phyloP scores from a whole-genome alignment of 1,139 yeast species.

The Zygoascus sp. region DNA sequence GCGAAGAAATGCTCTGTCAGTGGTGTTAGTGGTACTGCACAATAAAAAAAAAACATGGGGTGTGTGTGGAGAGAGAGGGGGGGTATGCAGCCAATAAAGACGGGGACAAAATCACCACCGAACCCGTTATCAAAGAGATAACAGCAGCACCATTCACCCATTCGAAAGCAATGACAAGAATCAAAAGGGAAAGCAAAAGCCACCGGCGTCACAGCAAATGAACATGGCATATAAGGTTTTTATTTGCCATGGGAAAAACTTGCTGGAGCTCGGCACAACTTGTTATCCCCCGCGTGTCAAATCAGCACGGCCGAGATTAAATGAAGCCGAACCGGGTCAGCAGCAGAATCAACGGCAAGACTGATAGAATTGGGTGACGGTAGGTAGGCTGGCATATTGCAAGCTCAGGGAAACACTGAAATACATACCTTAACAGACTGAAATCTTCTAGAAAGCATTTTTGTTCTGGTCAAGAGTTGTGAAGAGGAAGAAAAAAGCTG shows the following conservation, averaged over 20 bases:
- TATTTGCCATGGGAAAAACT: no score
- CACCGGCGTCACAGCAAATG: not conserved
- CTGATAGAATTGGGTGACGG: no score
- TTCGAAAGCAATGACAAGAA: not conserved
- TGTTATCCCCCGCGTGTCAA: no score
- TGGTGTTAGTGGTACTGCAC: not conserved
- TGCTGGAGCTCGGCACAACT: no score
- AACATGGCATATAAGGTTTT: no score
- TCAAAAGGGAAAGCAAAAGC: not conserved
- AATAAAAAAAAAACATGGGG: not conserved
- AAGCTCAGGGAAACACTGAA: no score
- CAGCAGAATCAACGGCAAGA: no score
- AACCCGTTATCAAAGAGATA: not conserved
- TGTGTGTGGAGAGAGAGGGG: not conserved
- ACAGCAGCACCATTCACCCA: no score
- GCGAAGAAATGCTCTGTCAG: slow-evolving; percentile 9
- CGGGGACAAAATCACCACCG: not conserved
- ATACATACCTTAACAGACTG: slow-evolving; percentile 12
- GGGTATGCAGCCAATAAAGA: not conserved
- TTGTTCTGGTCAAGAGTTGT: not conserved
- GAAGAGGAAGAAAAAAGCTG: slow-evolving; percentile 1
- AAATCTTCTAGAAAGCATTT: slow-evolving; percentile 15
- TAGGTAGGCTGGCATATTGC: no score
- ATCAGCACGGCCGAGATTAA: no score
- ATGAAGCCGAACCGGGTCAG: no score